A percentile compares a stretch with the other conserved stretches of the same genome.
Evolutionary conservation across 306 rosid species (phyloP).

Genomic region (Rosa chinensis): DNA sequence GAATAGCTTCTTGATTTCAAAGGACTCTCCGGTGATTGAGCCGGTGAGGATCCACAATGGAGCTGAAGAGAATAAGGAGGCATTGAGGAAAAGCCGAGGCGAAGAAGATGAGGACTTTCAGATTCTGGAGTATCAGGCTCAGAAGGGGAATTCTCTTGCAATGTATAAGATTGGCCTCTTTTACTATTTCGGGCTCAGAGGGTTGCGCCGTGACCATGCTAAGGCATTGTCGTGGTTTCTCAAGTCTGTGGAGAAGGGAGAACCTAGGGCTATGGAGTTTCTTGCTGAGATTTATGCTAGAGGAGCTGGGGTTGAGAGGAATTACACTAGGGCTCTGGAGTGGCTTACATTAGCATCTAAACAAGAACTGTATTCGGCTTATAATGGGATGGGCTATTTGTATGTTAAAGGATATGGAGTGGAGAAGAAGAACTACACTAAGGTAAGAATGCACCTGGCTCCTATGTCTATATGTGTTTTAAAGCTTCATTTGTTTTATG

Average conservation of each 20-base stretch:
- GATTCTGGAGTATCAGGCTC: conserved; percentile 92
- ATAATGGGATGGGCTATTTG: conserved; percentile 93
- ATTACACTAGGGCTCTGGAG: conserved; percentile 85
- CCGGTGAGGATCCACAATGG: conserved; percentile 87
- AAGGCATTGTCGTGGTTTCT: conserved; percentile 85
- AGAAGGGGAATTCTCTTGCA: conserved; percentile 90
- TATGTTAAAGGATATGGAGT: conserved; percentile 95
- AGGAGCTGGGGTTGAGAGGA: conserved; percentile 94
- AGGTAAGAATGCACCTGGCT: conserved; percentile 42
- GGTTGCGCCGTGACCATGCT: conserved; percentile 85
- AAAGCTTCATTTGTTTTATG: not conserved
- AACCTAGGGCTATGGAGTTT: conserved; percentile 92
- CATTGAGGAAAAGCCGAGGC: conserved; percentile 81
- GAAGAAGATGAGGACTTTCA: conserved; percentile 96
- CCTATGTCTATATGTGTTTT: conserved; percentile 5
- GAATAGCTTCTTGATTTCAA: conserved; percentile 77
- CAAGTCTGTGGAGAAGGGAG: conserved; percentile 94
- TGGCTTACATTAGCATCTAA: conserved; percentile 90
- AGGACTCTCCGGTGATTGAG: conserved; percentile 85
- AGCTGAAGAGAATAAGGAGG: conserved; percentile 95
- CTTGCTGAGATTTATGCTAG: conserved; percentile 95
- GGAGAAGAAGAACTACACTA: conserved; percentile 79
- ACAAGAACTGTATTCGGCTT: conserved; percentile 78
- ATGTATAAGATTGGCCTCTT: conserved; percentile 94
- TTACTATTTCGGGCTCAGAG: conserved; percentile 94